Evolutionary conservation across 2,329 filamentous ascomycete species (phyloP).

Genomic region (Hypomyces rosellus): DNA sequence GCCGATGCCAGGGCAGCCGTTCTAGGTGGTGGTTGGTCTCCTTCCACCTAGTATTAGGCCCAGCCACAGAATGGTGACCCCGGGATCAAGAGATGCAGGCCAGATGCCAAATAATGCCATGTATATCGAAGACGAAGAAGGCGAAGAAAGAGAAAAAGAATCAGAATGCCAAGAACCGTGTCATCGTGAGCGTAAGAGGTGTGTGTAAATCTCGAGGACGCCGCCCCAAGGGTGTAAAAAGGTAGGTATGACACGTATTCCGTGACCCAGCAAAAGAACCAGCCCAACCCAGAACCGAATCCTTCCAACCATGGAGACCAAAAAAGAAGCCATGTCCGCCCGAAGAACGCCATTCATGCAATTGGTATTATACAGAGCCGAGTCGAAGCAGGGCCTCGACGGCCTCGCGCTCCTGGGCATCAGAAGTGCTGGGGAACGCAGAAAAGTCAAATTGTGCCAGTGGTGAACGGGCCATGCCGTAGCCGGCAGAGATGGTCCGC

Average conservation of each 20-base stretch:
- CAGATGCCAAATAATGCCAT: constrained; percentile 8
- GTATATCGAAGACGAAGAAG: constrained; percentile 12
- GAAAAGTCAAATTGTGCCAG: constrained; percentile 48
- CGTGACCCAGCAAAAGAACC: constrained; percentile 24
- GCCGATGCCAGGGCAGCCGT: constrained; percentile 3
- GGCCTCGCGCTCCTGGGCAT: constrained; percentile 73
- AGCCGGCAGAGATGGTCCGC: constrained; percentile 44
- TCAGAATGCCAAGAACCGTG: constrained; percentile 22
- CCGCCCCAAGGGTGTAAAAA: constrained; percentile 22
- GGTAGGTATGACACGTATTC: constrained; percentile 25
- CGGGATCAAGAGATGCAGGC: constrained; percentile 1
- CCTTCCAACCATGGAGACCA: constrained; percentile 8
- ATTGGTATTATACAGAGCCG: constrained; percentile 63
- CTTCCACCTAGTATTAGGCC: not conserved
- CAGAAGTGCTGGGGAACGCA: constrained; percentile 45
- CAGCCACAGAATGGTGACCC: constrained; percentile 4
- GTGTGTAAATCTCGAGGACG: constrained; percentile 25
- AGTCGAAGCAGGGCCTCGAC: constrained; percentile 75
- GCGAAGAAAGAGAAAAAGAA: constrained; percentile 12
- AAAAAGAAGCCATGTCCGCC: constrained; percentile 11
- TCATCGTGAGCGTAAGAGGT: constrained; percentile 25
- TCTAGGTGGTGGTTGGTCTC: not conserved
- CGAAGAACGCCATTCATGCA: constrained; percentile 50
- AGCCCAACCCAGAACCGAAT: constrained; percentile 18
- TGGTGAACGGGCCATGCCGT: constrained; percentile 49